Base-by-base conservation (phyloP, 1,284 basidiomycete species). In the Leccinum subrobustum region DNA sequence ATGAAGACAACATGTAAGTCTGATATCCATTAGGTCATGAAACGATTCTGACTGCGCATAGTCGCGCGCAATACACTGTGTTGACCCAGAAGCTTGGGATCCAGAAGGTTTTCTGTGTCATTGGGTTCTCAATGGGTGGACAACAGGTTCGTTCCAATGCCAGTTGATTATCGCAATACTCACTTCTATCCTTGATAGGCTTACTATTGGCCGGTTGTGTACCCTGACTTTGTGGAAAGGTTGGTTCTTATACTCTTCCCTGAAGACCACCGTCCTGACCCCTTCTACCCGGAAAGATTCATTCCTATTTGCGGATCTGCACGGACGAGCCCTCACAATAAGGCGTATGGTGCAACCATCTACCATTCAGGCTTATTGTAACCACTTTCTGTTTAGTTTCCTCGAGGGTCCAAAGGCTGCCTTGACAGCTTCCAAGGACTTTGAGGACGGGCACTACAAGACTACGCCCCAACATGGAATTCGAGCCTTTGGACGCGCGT, bases 161-260 rank as follows among this genome's bases (percentile, higher is more conserved):
- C 16, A 20, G 11, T 23, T 5, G 4, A 14, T 23, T 3, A 8
- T 20, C 20, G 29, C 18, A 33, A 50, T 53, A 18, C 51, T 42
- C 33, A 52, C 20, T 50, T 31, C 11, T 31, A 23, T 54, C 25
- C n/a, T 37, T 53, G 7, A 27, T 35, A 86, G 81, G 82, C 85
- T 5, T 87, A 86, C 65, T 76, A 86, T 65, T 87, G 85, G 85
- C 75, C 84, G 2, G 79, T 83, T 9, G 72, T 85, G 70, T 86
- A 82, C 66, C 85, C 85, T 6, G 82, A 86, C 48, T 80, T 78
- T 55, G 80, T 86, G 12, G 79, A 85, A 63, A 80, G 75, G 83
- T 81, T 48, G 25, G 37, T 56, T 53, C 50, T 37, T 16, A 4
- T n/a, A 23, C 35, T 39, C 20, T 9, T 37, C 3, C 4, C 25